phyloP scores from a whole-genome alignment of 257 asterid genomes.

The Solanum pennellii region DNA sequence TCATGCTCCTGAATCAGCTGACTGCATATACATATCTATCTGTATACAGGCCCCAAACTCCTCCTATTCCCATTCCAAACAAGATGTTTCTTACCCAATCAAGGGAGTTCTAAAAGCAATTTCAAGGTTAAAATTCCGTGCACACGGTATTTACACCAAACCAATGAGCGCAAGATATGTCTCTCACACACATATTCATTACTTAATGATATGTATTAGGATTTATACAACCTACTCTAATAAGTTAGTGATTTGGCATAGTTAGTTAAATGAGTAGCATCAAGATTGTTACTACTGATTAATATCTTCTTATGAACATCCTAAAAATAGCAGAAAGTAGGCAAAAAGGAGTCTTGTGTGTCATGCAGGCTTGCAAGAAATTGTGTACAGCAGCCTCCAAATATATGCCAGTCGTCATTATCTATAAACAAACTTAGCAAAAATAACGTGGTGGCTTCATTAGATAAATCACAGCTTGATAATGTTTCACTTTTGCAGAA shows the following conservation, averaged over 20 bases:
- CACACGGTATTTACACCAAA: neutral
- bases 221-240: neutral
- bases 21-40: neutral
- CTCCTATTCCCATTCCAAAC: neutral
- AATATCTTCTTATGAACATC: neutral
- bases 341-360: neutral
- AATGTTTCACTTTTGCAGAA: slow-evolving; percentile 18
- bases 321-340: slow-evolving; percentile 2
- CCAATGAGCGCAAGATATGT: neutral
- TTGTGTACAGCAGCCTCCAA: slow-evolving; percentile 10
- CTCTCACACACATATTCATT: neutral
- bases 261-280: neutral
- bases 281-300: neutral
- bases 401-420: slow-evolving; percentile 13
- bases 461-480: neutral
- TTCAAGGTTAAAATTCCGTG: neutral
- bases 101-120: neutral
- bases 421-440: slow-evolving; percentile 10
- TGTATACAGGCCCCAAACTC: neutral
- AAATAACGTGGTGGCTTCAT: slow-evolving; percentile 18
- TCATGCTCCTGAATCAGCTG: neutral
- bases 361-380: slow-evolving; percentile 5
- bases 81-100: neutral
- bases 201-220: neutral
- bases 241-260: neutral